phyloP scores from a whole-genome alignment of 73 alveolate species.

The Stentor roeselii region DNA sequence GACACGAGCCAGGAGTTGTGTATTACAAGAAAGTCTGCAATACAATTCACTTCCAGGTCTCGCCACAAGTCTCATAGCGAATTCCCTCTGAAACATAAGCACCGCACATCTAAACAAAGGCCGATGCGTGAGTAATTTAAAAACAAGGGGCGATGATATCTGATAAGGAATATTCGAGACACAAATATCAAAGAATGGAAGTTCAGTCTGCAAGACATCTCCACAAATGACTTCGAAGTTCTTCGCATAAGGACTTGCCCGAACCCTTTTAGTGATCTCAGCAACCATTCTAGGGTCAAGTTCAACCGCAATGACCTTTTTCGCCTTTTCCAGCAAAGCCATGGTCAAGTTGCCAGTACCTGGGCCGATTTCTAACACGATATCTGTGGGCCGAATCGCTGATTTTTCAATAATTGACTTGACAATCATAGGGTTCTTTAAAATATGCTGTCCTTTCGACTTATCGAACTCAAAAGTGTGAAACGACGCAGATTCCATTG shows the following conservation, averaged over 20 bases:
- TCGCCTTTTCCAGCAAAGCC: constrained; percentile 85
- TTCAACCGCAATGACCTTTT: constrained; percentile 95
- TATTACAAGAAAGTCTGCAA: constrained; percentile 96
- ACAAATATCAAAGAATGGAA: constrained; percentile 97
- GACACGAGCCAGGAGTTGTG: constrained; percentile 89
- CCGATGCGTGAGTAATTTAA: constrained; percentile 91
- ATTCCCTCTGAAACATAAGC: constrained; percentile 95
- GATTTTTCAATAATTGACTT: constrained; percentile 89
- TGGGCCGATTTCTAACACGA: constrained; percentile 97
- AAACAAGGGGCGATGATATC: constrained; percentile 96
- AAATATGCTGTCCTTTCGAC: constrained; percentile 89
- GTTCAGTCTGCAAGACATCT: constrained; percentile 87
- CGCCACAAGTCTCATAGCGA: constrained; percentile 98
- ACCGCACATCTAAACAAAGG: constrained; percentile 97
- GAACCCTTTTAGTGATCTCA: constrained; percentile 91
- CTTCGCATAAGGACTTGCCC: constrained; percentile 76
- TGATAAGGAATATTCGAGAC: constrained; percentile 98
- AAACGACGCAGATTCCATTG: constrained; percentile 5
- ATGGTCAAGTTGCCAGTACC: constrained; percentile 98
- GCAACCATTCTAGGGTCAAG: constrained; percentile 83
- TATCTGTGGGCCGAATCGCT: constrained; percentile 95
- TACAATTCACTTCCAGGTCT: constrained; percentile 97
- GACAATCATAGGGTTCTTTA: constrained; percentile 91
- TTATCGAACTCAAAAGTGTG: constrained; percentile 22
- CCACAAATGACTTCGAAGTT: constrained; percentile 92